These are phyloP conservation scores for Ustilago sp. DNA, from an alignment of 1,284 basidiomycete genomes.

Conservation along the genomic window DNA sequence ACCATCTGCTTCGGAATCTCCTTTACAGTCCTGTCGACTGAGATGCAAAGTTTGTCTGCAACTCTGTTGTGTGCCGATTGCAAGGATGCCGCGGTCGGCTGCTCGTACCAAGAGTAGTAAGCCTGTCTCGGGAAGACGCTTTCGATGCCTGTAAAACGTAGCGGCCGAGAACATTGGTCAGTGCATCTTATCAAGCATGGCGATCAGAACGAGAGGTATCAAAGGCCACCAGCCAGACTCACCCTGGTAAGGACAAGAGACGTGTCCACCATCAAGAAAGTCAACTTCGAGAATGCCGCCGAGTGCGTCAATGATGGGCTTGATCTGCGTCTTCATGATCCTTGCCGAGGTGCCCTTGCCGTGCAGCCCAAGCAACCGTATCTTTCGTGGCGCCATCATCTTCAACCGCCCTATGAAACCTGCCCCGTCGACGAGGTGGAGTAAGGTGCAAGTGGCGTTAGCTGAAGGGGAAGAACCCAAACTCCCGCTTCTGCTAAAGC, in stretches of 20 bases:
- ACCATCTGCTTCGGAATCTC: background rate
- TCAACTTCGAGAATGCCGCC: slow-evolving; percentile 33
- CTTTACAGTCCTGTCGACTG: background rate
- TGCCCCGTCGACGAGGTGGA: background rate
- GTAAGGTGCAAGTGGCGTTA: background rate
- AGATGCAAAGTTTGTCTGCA: slow-evolving; percentile 6
- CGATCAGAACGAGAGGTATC: background rate
- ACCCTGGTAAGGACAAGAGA: slow-evolving; percentile 44
- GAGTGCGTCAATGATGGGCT: slow-evolving; percentile 34
- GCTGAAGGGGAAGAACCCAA: background rate
- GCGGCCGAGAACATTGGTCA: background rate
- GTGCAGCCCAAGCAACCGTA: slow-evolving; percentile 39
- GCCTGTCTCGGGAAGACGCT: slow-evolving; percentile 34
- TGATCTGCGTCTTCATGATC: slow-evolving; percentile 54
- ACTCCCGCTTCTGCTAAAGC: background rate
- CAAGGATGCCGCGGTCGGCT: slow-evolving; percentile 28
- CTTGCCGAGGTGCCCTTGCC: slow-evolving; percentile 51
- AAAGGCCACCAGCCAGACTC: slow-evolving; percentile 1
- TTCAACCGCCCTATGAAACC: background rate
- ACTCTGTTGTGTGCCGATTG: slow-evolving; percentile 26
- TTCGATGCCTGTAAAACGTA: slow-evolving; percentile 34
- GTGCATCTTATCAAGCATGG: background rate
- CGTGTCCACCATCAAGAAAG: slow-evolving; percentile 33
- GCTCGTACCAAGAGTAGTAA: slow-evolving; percentile 49
- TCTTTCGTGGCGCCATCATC: slow-evolving; percentile 22